Evolutionary conservation across 768 basidiomycete species (phyloP).

Genomic region (Xerocomus potaroensis): DNA sequence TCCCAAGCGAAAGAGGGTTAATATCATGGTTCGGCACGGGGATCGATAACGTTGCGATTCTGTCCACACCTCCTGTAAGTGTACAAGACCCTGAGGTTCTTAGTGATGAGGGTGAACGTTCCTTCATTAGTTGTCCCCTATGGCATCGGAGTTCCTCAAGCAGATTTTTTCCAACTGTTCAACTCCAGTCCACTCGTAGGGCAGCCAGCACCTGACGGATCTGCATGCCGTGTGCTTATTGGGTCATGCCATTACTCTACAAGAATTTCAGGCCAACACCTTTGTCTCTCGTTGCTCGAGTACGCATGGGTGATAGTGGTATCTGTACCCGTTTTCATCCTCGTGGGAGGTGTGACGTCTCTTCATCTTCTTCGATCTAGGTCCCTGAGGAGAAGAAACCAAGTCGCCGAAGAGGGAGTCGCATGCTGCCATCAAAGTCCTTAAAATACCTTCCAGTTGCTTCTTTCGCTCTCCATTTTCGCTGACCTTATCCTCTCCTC

Average conservation of each 20-base stretch:
- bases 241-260: too few species aligned
- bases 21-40: conserved; percentile 4
- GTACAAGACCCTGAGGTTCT: conserved; percentile 9
- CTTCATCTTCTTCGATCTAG: conserved; percentile 9
- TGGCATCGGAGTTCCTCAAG: conserved; percentile 1
- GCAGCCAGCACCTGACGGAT: too few species aligned
- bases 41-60: conserved; percentile 9
- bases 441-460: conserved; percentile 1
- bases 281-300: not conserved
- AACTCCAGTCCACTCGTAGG: not conserved
- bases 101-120: conserved; percentile 2
- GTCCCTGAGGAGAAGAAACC: conserved; percentile 7
- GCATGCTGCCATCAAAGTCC: conserved; percentile 3
- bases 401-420: conserved; percentile 13
- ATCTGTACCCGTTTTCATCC: too few species aligned
- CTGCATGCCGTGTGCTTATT: not conserved
- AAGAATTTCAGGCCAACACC: not conserved
- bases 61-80: not conserved
- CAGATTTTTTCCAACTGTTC: too few species aligned
- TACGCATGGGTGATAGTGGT: too few species aligned
- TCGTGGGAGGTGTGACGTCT: conserved; percentile 5
- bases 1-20: conserved; percentile 4
- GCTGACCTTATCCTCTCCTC: conserved; percentile 4
- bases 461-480: conserved; percentile 14
- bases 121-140: not conserved